Base-by-base conservation (phyloP, 1,139 yeast species). In the Blastobotrys petasosporus region DNA sequence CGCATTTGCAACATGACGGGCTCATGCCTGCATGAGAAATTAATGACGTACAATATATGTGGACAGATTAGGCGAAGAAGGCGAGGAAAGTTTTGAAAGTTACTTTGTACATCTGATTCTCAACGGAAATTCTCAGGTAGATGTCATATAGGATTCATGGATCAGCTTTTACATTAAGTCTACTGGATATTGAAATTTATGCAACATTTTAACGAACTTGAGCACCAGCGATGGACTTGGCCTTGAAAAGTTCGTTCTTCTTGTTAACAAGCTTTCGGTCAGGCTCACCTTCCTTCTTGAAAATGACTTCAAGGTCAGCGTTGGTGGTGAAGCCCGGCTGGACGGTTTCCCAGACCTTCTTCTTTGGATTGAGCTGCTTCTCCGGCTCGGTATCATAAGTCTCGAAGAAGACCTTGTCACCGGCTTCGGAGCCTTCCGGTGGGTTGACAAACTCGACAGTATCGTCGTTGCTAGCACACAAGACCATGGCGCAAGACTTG, bases 371-470 rank as follows among this genome's bases (percentile, higher is more conserved):
- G 68, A 94, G 76, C 64, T 83, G 94, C 64, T 87, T 79, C 69
- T 88, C 95, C 55, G 99, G 98, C 37, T 64, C 67, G 48, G 77
- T 78, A 60, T 87, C 82, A 66, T 73, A 88, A 50, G 86, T 94
- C 70, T 88, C 96, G 62, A 94, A 92, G 77, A 86, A 88, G 55
- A 92, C 77, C 74, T 88, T 88, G 69, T 94, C 98, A 69, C 99
- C 99, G 11, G 98, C 81, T 71, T 86, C 78, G 40, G 95, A 79
- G n/a, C 90, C 95, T 36, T 79, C 79, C 55, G 99, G 99, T 50
- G 97, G 97, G 67, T 84, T 83, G 56, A 92, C 94, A 60, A 94
- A 87, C 69, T 94, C 97, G 48, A 92, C 96, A 20, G 67, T 74
- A 39, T 74, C 75, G 42, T 65, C 73, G 54, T 70, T 70, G 46